These are phyloP conservation scores for Cymbidium sinense DNA, from an alignment of 106 monocot genomes.

Conservation along the genomic window DNA sequence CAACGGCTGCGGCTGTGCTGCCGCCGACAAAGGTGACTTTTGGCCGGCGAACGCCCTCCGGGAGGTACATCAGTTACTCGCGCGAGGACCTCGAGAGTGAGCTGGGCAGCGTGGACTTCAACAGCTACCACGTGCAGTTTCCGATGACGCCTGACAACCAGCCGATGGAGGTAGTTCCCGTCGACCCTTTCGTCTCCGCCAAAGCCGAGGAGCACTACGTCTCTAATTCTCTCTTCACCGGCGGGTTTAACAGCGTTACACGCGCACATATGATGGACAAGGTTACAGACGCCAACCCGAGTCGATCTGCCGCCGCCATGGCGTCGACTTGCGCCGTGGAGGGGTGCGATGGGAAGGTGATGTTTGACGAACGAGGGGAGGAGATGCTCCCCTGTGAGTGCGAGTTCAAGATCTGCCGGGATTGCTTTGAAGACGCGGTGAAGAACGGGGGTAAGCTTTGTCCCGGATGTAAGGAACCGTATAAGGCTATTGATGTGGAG, in stretches of 20 bases:
- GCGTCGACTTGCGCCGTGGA: slow-evolving; percentile 45
- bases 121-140: slow-evolving; percentile 53
- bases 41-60: slow-evolving; percentile 14
- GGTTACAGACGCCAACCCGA: slow-evolving; percentile 46
- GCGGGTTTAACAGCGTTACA: slow-evolving; percentile 72
- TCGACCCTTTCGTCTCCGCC: slow-evolving; percentile 46
- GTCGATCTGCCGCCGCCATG: slow-evolving; percentile 49
- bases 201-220: slow-evolving; percentile 82
- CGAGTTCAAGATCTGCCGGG: slow-evolving; percentile 71
- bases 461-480: slow-evolving; percentile 71
- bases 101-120: slow-evolving; percentile 13
- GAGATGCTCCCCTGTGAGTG: slow-evolving; percentile 81
- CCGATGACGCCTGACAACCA: slow-evolving; percentile 80
- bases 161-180: slow-evolving; percentile 39
- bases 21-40: slow-evolving; percentile 15
- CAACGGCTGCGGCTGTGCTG: background rate
- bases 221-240: slow-evolving; percentile 72
- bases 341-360: slow-evolving; percentile 66
- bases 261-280: slow-evolving; percentile 79
- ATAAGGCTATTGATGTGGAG: slow-evolving; percentile 42
- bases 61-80: slow-evolving; percentile 19
- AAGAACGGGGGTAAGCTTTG: slow-evolving; percentile 30
- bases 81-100: slow-evolving; percentile 20
- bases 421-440: slow-evolving; percentile 67
- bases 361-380: slow-evolving; percentile 53